Conservation (phyloP, 2,329 filamentous ascomycete genomes). For the Cordyceps militaris region DNA sequence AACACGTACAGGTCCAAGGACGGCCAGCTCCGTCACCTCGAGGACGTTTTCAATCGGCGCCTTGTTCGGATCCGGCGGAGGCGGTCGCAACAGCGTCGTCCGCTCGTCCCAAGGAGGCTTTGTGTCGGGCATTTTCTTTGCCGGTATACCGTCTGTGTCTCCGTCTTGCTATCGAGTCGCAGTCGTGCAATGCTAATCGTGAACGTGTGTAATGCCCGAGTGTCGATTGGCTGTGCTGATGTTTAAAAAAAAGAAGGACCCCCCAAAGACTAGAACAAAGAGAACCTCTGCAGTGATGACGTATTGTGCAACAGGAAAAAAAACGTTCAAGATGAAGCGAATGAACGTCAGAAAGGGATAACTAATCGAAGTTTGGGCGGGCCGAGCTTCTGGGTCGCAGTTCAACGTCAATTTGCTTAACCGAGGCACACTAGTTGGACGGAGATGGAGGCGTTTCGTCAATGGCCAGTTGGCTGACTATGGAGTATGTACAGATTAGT, state of each 20-base stretch:
- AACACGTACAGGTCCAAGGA: conserved; percentile 63
- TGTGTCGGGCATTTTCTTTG: conserved; percentile 2
- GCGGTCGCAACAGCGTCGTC: conserved; percentile 55
- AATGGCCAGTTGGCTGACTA: not conserved
- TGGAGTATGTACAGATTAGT: too few species aligned
- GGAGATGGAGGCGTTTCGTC: not conserved
- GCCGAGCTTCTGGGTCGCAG: not conserved
- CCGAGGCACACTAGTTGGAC: not conserved
- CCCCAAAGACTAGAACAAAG: too few species aligned
- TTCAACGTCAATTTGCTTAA: not conserved
- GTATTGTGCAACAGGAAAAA: too few species aligned
- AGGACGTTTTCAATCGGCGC: conserved; percentile 81
- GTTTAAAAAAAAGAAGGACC: too few species aligned
- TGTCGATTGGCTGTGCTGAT: too few species aligned
- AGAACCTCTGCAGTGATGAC: too few species aligned
- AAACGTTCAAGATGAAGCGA: too few species aligned
- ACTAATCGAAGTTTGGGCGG: not conserved
- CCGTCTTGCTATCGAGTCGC: not conserved
- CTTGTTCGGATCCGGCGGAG: conserved; percentile 63
- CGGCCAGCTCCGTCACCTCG: conserved; percentile 72
- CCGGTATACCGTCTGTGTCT: not conserved
- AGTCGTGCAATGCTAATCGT: too few species aligned
- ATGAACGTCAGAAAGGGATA: too few species aligned
- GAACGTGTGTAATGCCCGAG: too few species aligned
- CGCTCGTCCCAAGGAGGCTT: conserved; percentile 22